A percentile compares a stretch with the other conserved stretches of the same genome.
Evolutionary conservation across 2,329 filamentous ascomycete species (phyloP).

Genomic region (Aspergillus versicolor): DNA sequence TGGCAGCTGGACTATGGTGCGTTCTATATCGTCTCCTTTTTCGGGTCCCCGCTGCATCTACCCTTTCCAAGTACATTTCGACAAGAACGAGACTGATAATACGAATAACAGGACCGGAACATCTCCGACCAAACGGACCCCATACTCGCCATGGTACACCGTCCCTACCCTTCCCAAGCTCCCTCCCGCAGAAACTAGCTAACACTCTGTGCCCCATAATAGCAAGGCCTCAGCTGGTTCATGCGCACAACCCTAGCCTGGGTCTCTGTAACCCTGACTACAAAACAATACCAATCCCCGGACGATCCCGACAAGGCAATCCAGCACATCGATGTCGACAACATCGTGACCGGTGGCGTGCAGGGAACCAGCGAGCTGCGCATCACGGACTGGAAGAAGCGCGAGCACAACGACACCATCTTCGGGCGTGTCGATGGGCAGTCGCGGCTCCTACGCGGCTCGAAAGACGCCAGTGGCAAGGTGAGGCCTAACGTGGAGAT

Average conservation of each 20-base stretch:
- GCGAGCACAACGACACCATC: slow-evolving; percentile 73
- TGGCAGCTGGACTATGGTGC: slow-evolving; percentile 69
- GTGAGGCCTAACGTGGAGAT: slow-evolving; percentile 36
- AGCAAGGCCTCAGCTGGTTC: slow-evolving; percentile 70
- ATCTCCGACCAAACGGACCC: slow-evolving; percentile 69
- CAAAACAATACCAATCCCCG: slow-evolving; percentile 60
- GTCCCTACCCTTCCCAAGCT: slow-evolving; percentile 2
- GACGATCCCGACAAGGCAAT: slow-evolving; percentile 44
- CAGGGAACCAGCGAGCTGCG: slow-evolving; percentile 63
- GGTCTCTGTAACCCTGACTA: slow-evolving; percentile 66
- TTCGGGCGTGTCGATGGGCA: slow-evolving; percentile 71
- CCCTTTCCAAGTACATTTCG: neutral
- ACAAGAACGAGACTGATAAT: neutral
- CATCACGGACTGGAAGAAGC: slow-evolving; percentile 56
- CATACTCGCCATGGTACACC: slow-evolving; percentile 60
- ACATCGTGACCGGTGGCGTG: slow-evolving; percentile 69
- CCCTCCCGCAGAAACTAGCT: neutral
- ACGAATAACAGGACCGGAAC: slow-evolving; percentile 63
- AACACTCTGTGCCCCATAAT: slow-evolving; percentile 12
- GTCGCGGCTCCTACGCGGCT: slow-evolving; percentile 50
- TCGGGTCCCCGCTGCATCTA: neutral
- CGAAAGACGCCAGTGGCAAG: slow-evolving; percentile 37
- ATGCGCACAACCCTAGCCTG: slow-evolving; percentile 69
- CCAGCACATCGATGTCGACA: slow-evolving; percentile 69
- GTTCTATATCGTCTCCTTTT: slow-evolving; percentile 22